These are phyloP conservation scores for Melastoma malabathricum DNA, from an alignment of 345 rosid species.

Conservation along the genomic window DNA sequence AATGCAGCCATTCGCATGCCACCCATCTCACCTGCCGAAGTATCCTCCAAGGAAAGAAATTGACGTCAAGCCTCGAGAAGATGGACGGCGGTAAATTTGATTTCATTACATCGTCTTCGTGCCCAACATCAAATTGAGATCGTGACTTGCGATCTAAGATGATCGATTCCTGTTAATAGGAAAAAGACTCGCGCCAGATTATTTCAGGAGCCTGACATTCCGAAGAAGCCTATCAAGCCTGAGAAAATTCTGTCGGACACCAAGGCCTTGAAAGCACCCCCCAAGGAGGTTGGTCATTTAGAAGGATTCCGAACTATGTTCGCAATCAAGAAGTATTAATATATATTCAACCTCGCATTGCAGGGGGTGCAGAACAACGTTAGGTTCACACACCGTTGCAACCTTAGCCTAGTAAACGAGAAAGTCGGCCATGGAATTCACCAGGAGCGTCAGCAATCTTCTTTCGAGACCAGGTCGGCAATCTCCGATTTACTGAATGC, in stretches of 20 bases:
- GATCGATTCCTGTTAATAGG: conserved; percentile 3
- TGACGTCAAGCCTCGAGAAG: conserved; percentile 12
- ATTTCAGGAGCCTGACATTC: conserved; percentile 1
- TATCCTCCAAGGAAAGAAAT: conserved; percentile 17
- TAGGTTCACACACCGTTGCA: background rate
- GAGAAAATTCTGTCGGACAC: conserved; percentile 2
- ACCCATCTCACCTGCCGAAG: conserved; percentile 16
- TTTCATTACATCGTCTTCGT: no score
- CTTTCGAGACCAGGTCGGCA: background rate
- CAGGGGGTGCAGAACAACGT: background rate
- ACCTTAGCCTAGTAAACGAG: background rate
- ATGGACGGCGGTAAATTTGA: conserved; percentile 7
- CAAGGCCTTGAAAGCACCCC: background rate
- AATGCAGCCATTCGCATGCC: conserved; percentile 11
- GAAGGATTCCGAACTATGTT: background rate
- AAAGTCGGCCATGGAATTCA: background rate
- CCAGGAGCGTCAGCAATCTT: conserved; percentile 3
- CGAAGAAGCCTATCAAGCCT: conserved; percentile 1
- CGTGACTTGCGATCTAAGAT: no score
- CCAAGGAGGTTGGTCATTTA: conserved; percentile 10
- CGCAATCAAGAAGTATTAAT: background rate
- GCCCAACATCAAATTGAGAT: no score
- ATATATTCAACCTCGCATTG: background rate
- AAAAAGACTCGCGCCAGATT: conserved; percentile 8
- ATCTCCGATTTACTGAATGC: background rate